Evolutionary conservation across 75 land plant genomes (phyloP), one percentile per base, ranked within the genome.

Genomic region (Picea glauca): DNA sequence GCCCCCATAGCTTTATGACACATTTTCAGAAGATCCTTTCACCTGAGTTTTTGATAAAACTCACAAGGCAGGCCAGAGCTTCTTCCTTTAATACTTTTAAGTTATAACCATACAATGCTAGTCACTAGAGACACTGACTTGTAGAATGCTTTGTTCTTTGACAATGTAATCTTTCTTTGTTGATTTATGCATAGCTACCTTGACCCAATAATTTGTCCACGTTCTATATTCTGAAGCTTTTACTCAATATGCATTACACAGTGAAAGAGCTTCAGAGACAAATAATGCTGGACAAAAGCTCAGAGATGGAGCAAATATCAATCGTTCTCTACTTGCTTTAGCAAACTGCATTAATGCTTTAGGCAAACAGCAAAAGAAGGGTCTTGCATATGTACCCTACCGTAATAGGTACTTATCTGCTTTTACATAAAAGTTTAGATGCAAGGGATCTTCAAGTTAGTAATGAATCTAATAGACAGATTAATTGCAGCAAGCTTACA

Each of bases 251-350:
- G 8, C n/a, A 21, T 50, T 56, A 4, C 80, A 32, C 81, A 96
- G 99, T 89, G 99, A 96, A 87, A 91, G 99, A 77, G 99, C 99
- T 74, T 92, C 99, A 80, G 99, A 96, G 82, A 94, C 99, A 74
- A 93, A 96, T 65, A 96, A 84, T 89, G 94, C 89, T 20, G 99
- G 99, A 58, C 93, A 96, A 80, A 96, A 96, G 86, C 85, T 96
- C 11, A 92, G 99, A 75, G 99, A 96, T 90, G 99, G 99, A 72
- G 96, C 97, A 13, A 96, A 94, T 59, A 96, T 96, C 38, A 96
- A 96, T 59, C 91, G 94, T 35, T 96, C 99, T n/a, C 87, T 96
- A 26, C 94, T 96, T 82, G 99, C 99, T 74, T 84, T 96, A 76
- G 97, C 99, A 54, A 96, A 94, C 76, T 96, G 99, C 85, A 96